Evolutionary conservation across 78 protist species (phyloP), one percentile per base, ranked within the genome.

Genomic region (Fonticula alba): DNA sequence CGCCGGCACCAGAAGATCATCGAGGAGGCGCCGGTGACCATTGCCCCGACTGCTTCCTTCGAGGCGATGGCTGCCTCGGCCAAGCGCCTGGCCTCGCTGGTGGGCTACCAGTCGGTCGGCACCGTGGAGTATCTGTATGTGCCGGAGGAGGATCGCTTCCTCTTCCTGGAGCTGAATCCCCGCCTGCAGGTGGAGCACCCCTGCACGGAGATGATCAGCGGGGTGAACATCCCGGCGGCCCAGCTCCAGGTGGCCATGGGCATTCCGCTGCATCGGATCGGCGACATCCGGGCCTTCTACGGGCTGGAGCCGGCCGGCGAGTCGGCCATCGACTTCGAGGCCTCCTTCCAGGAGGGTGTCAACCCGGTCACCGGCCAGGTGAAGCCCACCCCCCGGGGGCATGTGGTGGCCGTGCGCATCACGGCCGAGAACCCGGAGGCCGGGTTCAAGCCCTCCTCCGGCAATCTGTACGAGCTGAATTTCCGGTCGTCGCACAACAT

Each of bases 401-500:
- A 91, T 76, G 82, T 76, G 57, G 80, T 93, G 24, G 98, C 98
- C 13, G 81, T 71, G 36, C 84, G 98, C 36, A 86, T 93, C 71
- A 93, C 98, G 0, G 96, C 96, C 49, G 98, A 93, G 76, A 89
- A 93, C 79, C 87, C 95, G 13, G 95, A 83, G n/a, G 92, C 84
- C 33, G 89, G 89, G 22, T 89, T 89, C 84, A 75, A 83, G 64
- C 96, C 96, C 32, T 73, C 88, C 29, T 60, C 75, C 0, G 96
- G 97, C 33, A 9, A 32, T 55, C 79, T 91, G 55, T 64, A 72
- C 51, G 85, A 82, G 62, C 62, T 89, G 59, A 81, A 83, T 33
- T 92, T 92, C 73, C 76, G 91, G 59, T 68, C 82, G 41, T 64
- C 78, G 46, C 64, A 82, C 54, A 76, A 82, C 38, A 85, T 83